phyloP scores from a whole-genome alignment of 169 alveolate genomes.

The Plasmodium sp. region DNA sequence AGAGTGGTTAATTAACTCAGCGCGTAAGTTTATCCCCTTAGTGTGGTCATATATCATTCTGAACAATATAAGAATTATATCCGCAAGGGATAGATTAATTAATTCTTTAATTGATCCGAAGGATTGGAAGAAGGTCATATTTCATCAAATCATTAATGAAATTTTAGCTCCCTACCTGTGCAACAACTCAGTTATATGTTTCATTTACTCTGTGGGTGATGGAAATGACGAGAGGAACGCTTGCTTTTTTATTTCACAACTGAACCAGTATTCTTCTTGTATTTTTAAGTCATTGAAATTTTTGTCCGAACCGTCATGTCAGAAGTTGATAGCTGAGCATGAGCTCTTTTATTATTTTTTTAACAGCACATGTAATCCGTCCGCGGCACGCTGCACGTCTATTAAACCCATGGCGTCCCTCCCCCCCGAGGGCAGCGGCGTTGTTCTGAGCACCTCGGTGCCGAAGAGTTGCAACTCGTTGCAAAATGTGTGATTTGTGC shows the following conservation, averaged over 20 bases:
- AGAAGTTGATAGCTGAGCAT: conserved; percentile 86
- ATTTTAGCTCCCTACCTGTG: conserved; percentile 80
- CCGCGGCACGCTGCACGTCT: neutral
- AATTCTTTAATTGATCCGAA: conserved; percentile 86
- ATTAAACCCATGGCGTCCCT: neutral
- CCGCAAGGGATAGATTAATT: conserved; percentile 89
- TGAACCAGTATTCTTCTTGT: conserved; percentile 82
- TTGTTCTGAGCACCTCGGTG: neutral
- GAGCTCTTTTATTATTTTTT: conserved; percentile 80
- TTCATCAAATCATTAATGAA: conserved; percentile 85
- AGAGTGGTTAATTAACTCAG: conserved; percentile 88
- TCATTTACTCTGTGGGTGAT: conserved; percentile 89
- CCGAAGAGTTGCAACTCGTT: neutral
- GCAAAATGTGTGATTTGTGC: neutral
- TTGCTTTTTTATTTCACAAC: conserved; percentile 85
- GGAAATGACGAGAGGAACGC: conserved; percentile 92
- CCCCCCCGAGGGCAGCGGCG: neutral
- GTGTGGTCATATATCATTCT: conserved; percentile 82
- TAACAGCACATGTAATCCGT: conserved; percentile 37
- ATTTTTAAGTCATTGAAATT: conserved; percentile 86
- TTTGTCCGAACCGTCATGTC: conserved; percentile 87
- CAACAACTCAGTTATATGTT: conserved; percentile 79
- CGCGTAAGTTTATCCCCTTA: conserved; percentile 83
- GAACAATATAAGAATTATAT: conserved; percentile 84
- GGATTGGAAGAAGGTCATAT: conserved; percentile 87